Evolutionary conservation across 345 rosid species (phyloP).

Genomic region (Alliaria petiolata): DNA sequence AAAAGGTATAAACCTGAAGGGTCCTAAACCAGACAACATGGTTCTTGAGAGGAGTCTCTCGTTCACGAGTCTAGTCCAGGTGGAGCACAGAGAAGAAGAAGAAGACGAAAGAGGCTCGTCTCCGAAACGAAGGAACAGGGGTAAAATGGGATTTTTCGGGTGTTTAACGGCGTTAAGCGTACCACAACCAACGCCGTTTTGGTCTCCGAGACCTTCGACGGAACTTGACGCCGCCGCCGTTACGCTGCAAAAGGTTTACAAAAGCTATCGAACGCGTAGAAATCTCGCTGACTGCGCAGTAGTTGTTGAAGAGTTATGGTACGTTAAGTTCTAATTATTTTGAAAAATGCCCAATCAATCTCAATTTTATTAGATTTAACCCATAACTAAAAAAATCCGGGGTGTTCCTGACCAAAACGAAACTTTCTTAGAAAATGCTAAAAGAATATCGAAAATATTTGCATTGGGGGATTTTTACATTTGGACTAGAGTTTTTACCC

Average conservation of each 20-base stretch:
- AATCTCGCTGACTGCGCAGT: constrained; percentile 94
- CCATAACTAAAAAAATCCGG: too few relatives aligned
- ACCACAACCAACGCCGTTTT: constrained; percentile 46
- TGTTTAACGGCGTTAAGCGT: constrained; percentile 40
- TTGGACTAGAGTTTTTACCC: too few relatives aligned
- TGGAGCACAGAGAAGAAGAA: background rate
- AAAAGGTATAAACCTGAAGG: constrained; percentile 30
- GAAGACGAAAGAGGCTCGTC: constrained; percentile 21
- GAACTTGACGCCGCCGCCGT: constrained; percentile 75
- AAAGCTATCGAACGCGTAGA: constrained; percentile 40
- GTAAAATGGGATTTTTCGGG: constrained; percentile 16
- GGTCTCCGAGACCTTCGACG: constrained; percentile 64
- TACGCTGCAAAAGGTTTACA: constrained; percentile 39
- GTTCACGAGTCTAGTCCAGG: constrained; percentile 33
- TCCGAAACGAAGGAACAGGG: constrained; percentile 32
- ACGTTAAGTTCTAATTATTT: constrained; percentile 17
- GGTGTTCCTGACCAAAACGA: too few relatives aligned
- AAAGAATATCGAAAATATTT: too few relatives aligned
- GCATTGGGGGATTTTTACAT: too few relatives aligned
- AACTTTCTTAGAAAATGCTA: too few relatives aligned
- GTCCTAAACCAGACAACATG: constrained; percentile 35
- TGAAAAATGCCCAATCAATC: too few relatives aligned
- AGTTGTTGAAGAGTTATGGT: constrained; percentile 84
- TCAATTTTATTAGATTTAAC: too few relatives aligned
- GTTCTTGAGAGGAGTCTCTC: constrained; percentile 34